Base-by-base conservation (phyloP, 441 rosid species). In the Populus tomentosa region DNA sequence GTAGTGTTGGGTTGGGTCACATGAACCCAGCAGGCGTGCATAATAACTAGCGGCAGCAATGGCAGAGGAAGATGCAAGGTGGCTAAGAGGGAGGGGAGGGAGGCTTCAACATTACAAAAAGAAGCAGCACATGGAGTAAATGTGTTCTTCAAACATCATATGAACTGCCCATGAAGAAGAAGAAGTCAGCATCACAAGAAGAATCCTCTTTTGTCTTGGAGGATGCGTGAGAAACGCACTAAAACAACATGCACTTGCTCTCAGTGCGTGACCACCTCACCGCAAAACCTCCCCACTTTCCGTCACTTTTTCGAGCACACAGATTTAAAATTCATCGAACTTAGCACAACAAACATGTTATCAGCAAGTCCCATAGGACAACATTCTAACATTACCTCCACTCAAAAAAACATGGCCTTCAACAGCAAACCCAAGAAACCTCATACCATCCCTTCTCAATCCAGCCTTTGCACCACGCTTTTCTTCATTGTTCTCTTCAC, bases 401-500 rank as follows among this genome's bases (percentile, higher is more conserved):
- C 56, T 46, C 56, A 46, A 28, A 28, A 35, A 23, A 14, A 23
- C 26, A 89, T 94, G 98, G 90, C 97, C 70, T 77, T 82, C 77
- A 85, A 73, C 84, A 83, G 38, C 83, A 91, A 91, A 83, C 80
- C 85, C 80, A 92, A 88, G 84, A 91, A 86, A 74, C 32, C 85
- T 18, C 77, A 69, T 67, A 73, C 79, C 30, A 65, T 75, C 77
- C 76, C 85, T 26, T 68, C 72, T 74, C 86, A 18, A 53, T 82
- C 83, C 75, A 91, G 71, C 66, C 94, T 90, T 0, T 84, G 89
- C 83, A 88, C 88, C 67, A 79, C 88, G 38, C 86, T 92, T 28
- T 89, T 93, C 85, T 95, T 92, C 89, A 75, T 92, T 24, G 89
- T 92, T 68, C 88, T 91, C 77, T 89, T 95, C 88, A 90, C 95